Conservation (phyloP, 805 yeast genomes). For the Candida sakaeoensis region DNA sequence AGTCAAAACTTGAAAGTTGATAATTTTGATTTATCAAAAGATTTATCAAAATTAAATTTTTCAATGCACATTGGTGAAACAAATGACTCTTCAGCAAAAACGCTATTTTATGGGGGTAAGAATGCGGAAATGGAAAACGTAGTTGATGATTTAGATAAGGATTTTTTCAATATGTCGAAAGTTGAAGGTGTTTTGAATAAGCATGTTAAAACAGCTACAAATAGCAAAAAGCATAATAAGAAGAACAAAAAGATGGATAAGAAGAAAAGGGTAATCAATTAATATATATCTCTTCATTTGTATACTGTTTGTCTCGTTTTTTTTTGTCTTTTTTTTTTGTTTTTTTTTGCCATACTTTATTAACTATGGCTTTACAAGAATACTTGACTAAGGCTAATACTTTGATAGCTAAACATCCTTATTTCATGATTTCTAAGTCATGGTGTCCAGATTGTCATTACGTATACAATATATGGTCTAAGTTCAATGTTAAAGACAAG, state of each 20-base stretch:
- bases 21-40: conserved; percentile 62
- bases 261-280: conserved; percentile 32
- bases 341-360: neutral
- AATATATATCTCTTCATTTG: conserved; percentile 13
- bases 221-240: conserved; percentile 63
- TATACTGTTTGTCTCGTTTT: no score
- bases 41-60: conserved; percentile 69
- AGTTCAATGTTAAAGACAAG: conserved; percentile 47
- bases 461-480: conserved; percentile 52
- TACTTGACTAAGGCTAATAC: neutral
- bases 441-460: conserved; percentile 83
- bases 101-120: conserved; percentile 70
- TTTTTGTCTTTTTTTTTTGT: no score
- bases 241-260: conserved; percentile 67
- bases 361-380: neutral
- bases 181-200: conserved; percentile 59
- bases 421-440: conserved; percentile 59
- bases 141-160: conserved; percentile 79
- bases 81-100: conserved; percentile 38
- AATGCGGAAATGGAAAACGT: conserved; percentile 77
- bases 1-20: conserved; percentile 49
- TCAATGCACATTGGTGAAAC: conserved; percentile 62
- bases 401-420: conserved; percentile 28
- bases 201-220: conserved; percentile 44
- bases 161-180: conserved; percentile 69